phyloP scores from a whole-genome alignment of 306 rosid genomes.

The Sicyos edulis region DNA sequence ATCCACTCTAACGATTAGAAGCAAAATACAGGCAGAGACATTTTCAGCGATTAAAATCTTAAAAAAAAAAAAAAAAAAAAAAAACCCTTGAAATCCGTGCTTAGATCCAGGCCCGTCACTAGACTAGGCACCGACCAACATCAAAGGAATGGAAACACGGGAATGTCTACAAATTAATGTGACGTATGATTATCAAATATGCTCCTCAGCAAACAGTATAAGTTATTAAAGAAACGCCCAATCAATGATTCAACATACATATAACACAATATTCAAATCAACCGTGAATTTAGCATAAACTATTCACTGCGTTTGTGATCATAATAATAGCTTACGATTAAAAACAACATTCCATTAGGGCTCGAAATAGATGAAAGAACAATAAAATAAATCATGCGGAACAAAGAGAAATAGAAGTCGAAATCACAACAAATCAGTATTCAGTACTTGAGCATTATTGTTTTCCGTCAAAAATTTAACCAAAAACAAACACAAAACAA shows the following conservation, averaged over 20 bases:
- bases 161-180: too few relatives aligned
- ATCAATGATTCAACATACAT: neutral
- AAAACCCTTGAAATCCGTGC: too few relatives aligned
- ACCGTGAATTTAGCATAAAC: neutral
- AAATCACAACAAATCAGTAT: neutral
- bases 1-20: neutral
- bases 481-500: neutral
- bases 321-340: neutral
- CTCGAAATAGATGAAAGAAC: neutral
- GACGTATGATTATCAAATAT: too few relatives aligned
- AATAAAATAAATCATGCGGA: neutral
- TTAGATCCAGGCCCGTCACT: too few relatives aligned
- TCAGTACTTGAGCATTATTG: neutral
- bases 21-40: neutral
- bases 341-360: neutral
- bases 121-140: too few relatives aligned
- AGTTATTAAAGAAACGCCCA: neutral
- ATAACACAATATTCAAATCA: neutral
- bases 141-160: too few relatives aligned
- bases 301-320: neutral
- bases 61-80: too few relatives aligned
- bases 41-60: neutral
- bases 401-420: neutral
- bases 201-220: neutral
- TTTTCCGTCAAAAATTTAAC: neutral